These are phyloP conservation scores for Balansia obtecta DNA, from an alignment of 2,329 filamentous ascomycete species.

Conservation along the genomic window DNA sequence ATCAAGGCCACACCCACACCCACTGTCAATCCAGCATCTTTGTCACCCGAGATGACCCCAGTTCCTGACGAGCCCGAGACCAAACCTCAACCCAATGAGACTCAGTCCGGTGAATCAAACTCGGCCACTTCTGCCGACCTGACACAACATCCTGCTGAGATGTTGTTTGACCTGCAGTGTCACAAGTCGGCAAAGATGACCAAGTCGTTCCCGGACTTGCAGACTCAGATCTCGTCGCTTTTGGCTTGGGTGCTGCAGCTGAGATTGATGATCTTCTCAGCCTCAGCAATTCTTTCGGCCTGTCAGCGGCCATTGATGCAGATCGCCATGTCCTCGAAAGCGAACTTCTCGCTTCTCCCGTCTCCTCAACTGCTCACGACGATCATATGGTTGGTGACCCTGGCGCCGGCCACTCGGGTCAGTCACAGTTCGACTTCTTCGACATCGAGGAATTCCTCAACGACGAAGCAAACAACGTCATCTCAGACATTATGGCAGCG, in stretches of 20 bases:
- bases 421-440: conserved; percentile 32
- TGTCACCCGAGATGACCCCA: conserved; percentile 44
- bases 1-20: conserved; percentile 25
- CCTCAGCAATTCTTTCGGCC: conserved; percentile 56
- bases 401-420: conserved; percentile 31
- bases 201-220: conserved; percentile 31
- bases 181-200: conserved; percentile 70
- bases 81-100: conserved; percentile 9
- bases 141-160: conserved; percentile 99
- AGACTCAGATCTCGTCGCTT: conserved; percentile 24
- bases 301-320: conserved; percentile 56
- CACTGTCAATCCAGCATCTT: conserved; percentile 49
- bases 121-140: conserved; percentile 54
- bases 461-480: conserved; percentile 34
- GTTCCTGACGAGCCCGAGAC: conserved; percentile 28
- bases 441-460: conserved; percentile 44
- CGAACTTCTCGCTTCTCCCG: conserved; percentile 63
- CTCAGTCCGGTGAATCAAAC: conserved; percentile 14
- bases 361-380: conserved; percentile 52
- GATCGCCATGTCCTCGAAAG: conserved; percentile 68
- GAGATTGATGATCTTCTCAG: conserved; percentile 50
- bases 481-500: conserved; percentile 35
- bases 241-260: conserved; percentile 39
- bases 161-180: conserved; percentile 99
- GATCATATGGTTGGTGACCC: conserved; percentile 54